Base-by-base conservation (phyloP, 2,329 filamentous ascomycete genomes). In the Colletotrichum trifolii region DNA sequence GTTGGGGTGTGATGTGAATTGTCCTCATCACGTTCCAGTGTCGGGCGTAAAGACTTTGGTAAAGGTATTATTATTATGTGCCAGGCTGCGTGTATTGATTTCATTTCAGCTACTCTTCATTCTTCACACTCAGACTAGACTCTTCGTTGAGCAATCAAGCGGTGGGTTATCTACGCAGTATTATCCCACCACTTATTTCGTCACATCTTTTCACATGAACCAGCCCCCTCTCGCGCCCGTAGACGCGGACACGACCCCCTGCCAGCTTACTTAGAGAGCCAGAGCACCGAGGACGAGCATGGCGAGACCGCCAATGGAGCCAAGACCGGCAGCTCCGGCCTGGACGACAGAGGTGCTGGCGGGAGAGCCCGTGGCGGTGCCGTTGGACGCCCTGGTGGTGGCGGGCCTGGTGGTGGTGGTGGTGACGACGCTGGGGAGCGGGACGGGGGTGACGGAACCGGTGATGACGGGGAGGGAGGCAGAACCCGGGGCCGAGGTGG, bases 241-340 rank as follows among this genome's bases (percentile, higher is more conserved):
- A n/a, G 2, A 12, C n/a, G 17, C 43, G 7, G n/a, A 17, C 38
- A 40, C 38, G 13, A 10, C 3, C 9, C 13, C 38, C 2, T 12
- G 38, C 9, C 2, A 12, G 38, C 12, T 6, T 12, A 35, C 52
- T 67, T 64, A 68, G 47, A 68, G 56, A n/a, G 59, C 66, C 43
- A 68, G 58, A 13, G 66, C 66, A 56, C 42, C 66, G 43, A 67
- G 54, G 43, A 54, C 52, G 52, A 67, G 59, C 59, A 68, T 60
- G 59, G 59, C 66, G 8, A 66, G 46, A n/a, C 56, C 66, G 34
- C 66, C 64, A 11, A 68, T 13, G 39, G 65, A 60, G 39, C 59
- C 59, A 17, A 64, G 47, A 17, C 50, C 60, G 34, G 54, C 66
- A 47, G 66, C 66, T 13, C 66, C 66, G 33, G 64, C 66, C 43